Evolutionary conservation across 1,284 basidiomycete genomes (phyloP).

Genomic region (Cryptococcus depauperatus): DNA sequence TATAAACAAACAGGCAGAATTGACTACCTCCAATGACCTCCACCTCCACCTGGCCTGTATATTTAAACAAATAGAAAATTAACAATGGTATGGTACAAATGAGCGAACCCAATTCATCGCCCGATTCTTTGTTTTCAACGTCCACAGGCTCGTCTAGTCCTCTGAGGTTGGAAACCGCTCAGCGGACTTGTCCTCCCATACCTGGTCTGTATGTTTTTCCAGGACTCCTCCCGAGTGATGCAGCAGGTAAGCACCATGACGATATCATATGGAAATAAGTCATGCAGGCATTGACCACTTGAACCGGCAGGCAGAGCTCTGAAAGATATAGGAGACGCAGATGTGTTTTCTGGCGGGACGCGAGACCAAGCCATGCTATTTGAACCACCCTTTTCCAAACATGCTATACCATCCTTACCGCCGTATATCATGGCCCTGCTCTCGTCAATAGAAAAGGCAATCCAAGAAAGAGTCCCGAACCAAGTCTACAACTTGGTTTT

Average conservation of each 20-base stretch:
- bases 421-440: slow-evolving; percentile 18
- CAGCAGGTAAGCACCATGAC: slow-evolving; percentile 17
- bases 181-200: slow-evolving; percentile 15
- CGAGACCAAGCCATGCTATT: slow-evolving; percentile 46
- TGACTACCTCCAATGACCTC: no score
- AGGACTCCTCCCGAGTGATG: slow-evolving; percentile 10
- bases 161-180: slow-evolving; percentile 1
- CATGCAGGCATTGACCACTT: no score
- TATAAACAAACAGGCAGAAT: no score
- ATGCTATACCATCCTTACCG: slow-evolving; percentile 15
- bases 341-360: slow-evolving; percentile 36
- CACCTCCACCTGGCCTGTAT: no score
- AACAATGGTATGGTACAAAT: no score
- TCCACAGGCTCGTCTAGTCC: not conserved
- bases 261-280: no score
- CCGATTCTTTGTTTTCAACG: slow-evolving; percentile 16
- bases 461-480: not conserved
- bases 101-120: no score
- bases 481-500: slow-evolving; percentile 13
- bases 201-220: slow-evolving; percentile 31
- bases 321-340: slow-evolving; percentile 20
- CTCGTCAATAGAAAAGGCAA: not conserved
- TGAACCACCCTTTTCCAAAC: slow-evolving; percentile 9
- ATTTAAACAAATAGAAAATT: no score
- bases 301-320: slow-evolving; percentile 16